Conservation (phyloP, 2,329 filamentous ascomycete species). For the Ophiostoma montium region DNA sequence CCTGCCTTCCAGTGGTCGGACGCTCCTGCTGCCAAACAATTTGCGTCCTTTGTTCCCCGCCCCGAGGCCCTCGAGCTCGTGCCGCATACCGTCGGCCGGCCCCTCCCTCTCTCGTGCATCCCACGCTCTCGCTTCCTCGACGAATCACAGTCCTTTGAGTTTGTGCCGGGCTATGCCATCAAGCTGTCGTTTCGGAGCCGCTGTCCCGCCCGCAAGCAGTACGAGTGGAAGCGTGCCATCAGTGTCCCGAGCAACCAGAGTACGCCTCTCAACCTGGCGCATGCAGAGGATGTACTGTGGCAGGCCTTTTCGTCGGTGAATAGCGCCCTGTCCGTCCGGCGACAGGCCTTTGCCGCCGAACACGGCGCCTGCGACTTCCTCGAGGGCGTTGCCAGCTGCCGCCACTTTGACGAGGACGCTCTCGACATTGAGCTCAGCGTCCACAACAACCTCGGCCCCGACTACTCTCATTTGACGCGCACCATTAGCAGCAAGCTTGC, state of each 20-base stretch:
- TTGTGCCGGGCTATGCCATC: slow-evolving; percentile 35
- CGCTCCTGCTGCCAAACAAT: slow-evolving; percentile 19
- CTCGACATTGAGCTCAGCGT: slow-evolving; percentile 32
- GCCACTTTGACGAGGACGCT: slow-evolving; percentile 28
- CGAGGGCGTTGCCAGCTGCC: slow-evolving; percentile 25
- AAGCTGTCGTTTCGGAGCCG: slow-evolving; percentile 30
- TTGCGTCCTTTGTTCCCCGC: slow-evolving; percentile 12
- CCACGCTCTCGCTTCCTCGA: slow-evolving; percentile 31
- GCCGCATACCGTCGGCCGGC: slow-evolving; percentile 26
- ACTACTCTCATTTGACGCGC: slow-evolving; percentile 29
- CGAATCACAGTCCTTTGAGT: slow-evolving; percentile 30
- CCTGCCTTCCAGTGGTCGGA: slow-evolving; percentile 34
- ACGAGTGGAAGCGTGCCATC: slow-evolving; percentile 26
- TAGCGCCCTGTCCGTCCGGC: slow-evolving; percentile 25
- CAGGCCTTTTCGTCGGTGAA: slow-evolving; percentile 29
- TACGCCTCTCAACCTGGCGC: slow-evolving; percentile 31
- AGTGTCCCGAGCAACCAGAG: slow-evolving; percentile 32
- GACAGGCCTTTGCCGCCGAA: slow-evolving; percentile 26
- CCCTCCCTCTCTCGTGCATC: slow-evolving; percentile 31
- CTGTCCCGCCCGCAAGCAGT: slow-evolving; percentile 20
- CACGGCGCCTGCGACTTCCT: slow-evolving; percentile 23
- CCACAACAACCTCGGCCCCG: slow-evolving; percentile 35
- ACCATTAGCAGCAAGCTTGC: slow-evolving; percentile 28
- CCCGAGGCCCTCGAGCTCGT: slow-evolving; percentile 21
- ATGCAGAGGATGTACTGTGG: slow-evolving; percentile 34